Evolutionary conservation across 2,329 filamentous ascomycete genomes (phyloP).

Genomic region (Diaporthe vexans): DNA sequence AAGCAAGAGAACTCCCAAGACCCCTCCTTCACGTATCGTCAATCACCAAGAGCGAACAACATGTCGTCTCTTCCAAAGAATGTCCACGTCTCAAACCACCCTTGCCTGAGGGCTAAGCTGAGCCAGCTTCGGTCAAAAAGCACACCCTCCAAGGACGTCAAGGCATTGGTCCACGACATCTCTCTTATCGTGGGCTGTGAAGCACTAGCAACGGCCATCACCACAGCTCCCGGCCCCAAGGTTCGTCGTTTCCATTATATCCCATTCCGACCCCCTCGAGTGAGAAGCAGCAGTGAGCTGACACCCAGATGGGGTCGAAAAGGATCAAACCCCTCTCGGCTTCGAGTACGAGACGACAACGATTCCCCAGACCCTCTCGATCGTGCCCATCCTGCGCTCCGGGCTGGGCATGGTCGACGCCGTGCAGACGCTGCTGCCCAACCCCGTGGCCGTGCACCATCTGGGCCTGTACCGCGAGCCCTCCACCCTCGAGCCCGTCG

Average conservation of each 20-base stretch:
- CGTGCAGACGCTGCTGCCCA: conserved; percentile 85
- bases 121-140: conserved; percentile 85
- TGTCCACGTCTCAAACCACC: conserved; percentile 86
- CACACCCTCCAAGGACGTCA: conserved; percentile 81
- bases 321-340: conserved; percentile 85
- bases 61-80: conserved; percentile 65
- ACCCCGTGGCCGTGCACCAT: conserved; percentile 87
- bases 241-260: conserved; percentile 60
- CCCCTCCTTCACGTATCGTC: background rate
- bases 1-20: background rate
- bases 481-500: conserved; percentile 87
- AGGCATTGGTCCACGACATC: conserved; percentile 88
- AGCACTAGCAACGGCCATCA: conserved; percentile 77
- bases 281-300: conserved; percentile 15
- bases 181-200: conserved; percentile 85
- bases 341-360: conserved; percentile 78
- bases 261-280: background rate
- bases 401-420: conserved; percentile 93
- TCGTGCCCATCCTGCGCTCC: conserved; percentile 93
- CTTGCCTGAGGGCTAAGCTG: conserved; percentile 89
- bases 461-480: conserved; percentile 95
- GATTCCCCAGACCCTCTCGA: conserved; percentile 78
- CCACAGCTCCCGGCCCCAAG: conserved; percentile 69
- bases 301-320: background rate
- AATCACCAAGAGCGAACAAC: background rate